Percentiles rank a stretch among this genome's conserved stretches.
phyloP scores from a whole-genome alignment of 164 flowering plant genomes.

The Chimonanthus praecox region DNA sequence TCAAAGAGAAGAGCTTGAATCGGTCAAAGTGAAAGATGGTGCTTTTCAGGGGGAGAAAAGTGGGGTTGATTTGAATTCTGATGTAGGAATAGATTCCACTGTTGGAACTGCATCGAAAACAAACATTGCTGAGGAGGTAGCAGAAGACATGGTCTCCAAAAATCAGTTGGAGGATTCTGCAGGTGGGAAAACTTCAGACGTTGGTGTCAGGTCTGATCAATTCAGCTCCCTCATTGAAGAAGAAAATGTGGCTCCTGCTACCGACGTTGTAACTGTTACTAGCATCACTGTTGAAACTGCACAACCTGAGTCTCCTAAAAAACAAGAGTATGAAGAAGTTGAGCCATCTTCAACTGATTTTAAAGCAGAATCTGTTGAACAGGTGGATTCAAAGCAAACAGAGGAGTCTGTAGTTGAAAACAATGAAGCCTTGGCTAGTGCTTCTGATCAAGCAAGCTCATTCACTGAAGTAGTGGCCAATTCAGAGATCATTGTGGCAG shows the following conservation, averaged over 20 bases:
- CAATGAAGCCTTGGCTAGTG: slow-evolving; percentile 1
- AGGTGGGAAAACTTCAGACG: not conserved
- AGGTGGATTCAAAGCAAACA: not conserved
- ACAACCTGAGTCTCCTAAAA: not conserved
- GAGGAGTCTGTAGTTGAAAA: not conserved
- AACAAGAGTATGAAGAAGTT: not conserved
- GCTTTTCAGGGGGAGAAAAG: not conserved
- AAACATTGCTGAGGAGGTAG: not conserved
- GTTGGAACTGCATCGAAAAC: slow-evolving; percentile 1
- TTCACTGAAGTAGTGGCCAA: slow-evolving; percentile 13
- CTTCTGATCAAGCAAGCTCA: not conserved
- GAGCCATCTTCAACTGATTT: not conserved
- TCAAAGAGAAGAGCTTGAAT: slow-evolving; percentile 11
- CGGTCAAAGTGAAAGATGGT: slow-evolving; percentile 2
- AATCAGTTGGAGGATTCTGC: not conserved
- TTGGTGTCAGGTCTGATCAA: not conserved
- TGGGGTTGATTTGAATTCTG: not conserved
- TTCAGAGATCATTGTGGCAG: slow-evolving; percentile 10
- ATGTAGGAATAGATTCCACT: not conserved
- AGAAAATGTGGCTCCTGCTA: not conserved
- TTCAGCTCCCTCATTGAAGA: not conserved
- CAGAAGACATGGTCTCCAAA: slow-evolving; percentile 1
- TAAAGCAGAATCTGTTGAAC: not conserved
- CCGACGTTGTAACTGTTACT: not conserved
- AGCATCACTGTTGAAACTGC: not conserved